Evolutionary conservation across 2,329 filamentous ascomycete genomes (phyloP).

Genomic region (Ophioceras dolichostomum): DNA sequence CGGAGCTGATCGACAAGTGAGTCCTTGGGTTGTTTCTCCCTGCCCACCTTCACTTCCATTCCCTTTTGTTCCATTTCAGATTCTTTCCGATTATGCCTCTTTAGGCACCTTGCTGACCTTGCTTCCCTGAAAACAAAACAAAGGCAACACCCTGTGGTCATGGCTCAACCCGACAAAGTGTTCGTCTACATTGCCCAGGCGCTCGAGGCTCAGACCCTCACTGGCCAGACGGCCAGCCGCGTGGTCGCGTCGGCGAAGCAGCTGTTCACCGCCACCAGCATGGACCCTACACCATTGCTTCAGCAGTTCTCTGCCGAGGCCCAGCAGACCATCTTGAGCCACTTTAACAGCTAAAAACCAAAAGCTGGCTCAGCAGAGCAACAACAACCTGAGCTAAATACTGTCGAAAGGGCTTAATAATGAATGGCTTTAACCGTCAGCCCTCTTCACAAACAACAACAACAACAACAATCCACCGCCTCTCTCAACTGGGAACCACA

Average conservation of each 20-base stretch:
- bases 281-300: conserved; percentile 67
- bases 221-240: conserved; percentile 67
- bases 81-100: not conserved
- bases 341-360: conserved; percentile 40
- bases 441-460: too few relatives aligned
- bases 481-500: too few relatives aligned
- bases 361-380: too few relatives aligned
- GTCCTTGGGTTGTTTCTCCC: conserved; percentile 25
- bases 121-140: not conserved
- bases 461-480: too few relatives aligned
- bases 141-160: conserved; percentile 77
- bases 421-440: too few relatives aligned
- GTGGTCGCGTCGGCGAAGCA: conserved; percentile 69
- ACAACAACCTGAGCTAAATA: too few relatives aligned
- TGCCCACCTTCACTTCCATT: conserved; percentile 1
- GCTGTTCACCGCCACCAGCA: conserved; percentile 58
- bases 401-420: too few relatives aligned
- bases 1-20: conserved; percentile 89
- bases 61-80: not conserved
- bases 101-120: not conserved
- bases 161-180: conserved; percentile 64
- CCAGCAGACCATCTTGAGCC: conserved; percentile 66
- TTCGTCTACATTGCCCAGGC: conserved; percentile 82
- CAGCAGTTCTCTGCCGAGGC: conserved; percentile 66
- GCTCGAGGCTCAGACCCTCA: conserved; percentile 80